phyloP scores from a whole-genome alignment of 2,329 filamentous ascomycete species.

The Cladosporium sp. region DNA sequence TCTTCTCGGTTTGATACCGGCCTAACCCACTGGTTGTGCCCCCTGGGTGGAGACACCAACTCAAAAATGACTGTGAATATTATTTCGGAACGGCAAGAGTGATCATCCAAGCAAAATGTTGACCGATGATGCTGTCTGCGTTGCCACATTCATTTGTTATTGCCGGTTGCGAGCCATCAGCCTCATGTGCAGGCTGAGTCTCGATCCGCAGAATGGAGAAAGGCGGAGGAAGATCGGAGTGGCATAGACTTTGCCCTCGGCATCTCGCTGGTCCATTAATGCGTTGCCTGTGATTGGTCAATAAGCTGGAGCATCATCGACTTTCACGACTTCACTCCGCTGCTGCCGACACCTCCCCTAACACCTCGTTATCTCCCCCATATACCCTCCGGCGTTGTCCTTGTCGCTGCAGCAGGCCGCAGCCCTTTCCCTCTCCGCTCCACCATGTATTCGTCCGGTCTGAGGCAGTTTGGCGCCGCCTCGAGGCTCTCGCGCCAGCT shows the following conservation, averaged over 20 bases:
- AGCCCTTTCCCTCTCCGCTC: not conserved
- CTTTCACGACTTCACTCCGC: slow-evolving; percentile 7
- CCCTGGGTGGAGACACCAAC: no score
- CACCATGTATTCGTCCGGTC: slow-evolving; percentile 31
- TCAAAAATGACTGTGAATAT: no score
- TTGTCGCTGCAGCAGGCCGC: not conserved
- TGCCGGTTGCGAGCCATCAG: no score
- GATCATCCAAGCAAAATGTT: no score
- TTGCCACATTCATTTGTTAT: no score
- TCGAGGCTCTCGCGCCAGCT: slow-evolving; percentile 31
- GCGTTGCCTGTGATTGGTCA: not conserved
- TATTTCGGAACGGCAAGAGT: no score
- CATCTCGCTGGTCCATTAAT: not conserved
- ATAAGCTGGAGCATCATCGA: slow-evolving; percentile 5
- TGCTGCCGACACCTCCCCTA: slow-evolving; percentile 2
- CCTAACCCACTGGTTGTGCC: no score
- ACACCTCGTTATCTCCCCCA: not conserved
- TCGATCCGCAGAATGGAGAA: not conserved
- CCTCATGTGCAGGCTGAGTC: not conserved
- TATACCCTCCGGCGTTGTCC: not conserved
- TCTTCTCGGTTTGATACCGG: no score
- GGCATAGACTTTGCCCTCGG: not conserved
- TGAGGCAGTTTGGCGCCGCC: slow-evolving; percentile 29
- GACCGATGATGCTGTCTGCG: no score
- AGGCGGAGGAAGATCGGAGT: not conserved